phyloP scores from a whole-genome alignment of 2,329 filamentous ascomycete species.

The Hypoxylon sp. region DNA sequence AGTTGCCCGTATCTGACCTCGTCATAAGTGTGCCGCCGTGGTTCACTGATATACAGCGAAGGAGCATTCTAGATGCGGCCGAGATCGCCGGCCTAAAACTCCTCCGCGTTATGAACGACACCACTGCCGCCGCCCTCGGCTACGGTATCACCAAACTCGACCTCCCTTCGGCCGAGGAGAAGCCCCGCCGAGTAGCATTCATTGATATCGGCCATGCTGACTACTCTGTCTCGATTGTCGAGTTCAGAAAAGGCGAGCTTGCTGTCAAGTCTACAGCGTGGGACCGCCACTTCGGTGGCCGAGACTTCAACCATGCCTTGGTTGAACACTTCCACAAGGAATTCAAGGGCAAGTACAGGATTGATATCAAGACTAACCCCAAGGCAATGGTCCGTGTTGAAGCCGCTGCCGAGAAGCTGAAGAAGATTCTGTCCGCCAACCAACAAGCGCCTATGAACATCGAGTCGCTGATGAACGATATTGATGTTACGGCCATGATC shows the following conservation, averaged over 20 bases:
- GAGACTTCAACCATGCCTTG: conserved; percentile 95
- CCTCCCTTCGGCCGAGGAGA: conserved; percentile 86
- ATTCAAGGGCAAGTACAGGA: conserved; percentile 98
- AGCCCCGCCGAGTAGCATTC: conserved; percentile 90
- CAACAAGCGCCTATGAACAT: conserved; percentile 93
- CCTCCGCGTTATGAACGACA: conserved; percentile 97
- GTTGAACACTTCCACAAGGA: conserved; percentile 95
- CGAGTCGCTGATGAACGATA: conserved; percentile 98
- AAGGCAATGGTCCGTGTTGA: conserved; percentile 91
- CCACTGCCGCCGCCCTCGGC: conserved; percentile 93
- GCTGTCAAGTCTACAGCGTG: conserved; percentile 92
- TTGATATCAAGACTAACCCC: conserved; percentile 90
- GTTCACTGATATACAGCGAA: conserved; percentile 96
- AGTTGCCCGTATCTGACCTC: conserved; percentile 90
- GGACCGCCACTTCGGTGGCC: conserved; percentile 96
- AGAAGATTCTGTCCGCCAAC: conserved; percentile 98
- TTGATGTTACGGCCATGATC: conserved; percentile 89
- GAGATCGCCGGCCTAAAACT: conserved; percentile 95
- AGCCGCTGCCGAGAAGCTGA: conserved; percentile 93
- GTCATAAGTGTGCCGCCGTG: conserved; percentile 95
- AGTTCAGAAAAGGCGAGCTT: conserved; percentile 97
- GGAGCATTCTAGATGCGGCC: conserved; percentile 88
- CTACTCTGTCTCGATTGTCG: conserved; percentile 93
- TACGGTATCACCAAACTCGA: conserved; percentile 99
- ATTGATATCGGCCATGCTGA: conserved; percentile 97